Conservation (phyloP, 1,139 yeast species). For the Lodderomyces elongisporus region DNA sequence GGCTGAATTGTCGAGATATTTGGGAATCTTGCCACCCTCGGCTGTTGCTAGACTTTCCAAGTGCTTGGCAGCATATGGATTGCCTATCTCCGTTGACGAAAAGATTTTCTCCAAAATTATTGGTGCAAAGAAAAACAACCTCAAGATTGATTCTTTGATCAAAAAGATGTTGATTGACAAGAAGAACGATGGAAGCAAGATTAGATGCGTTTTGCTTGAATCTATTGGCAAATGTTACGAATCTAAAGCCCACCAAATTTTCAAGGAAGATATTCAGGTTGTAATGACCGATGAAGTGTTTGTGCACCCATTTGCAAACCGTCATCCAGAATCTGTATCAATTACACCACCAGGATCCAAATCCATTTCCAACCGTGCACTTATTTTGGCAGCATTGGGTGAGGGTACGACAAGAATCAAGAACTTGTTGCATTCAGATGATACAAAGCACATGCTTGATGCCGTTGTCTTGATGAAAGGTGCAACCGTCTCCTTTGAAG, state of each 20-base stretch:
- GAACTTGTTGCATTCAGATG: constrained; percentile 90
- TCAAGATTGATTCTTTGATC: constrained; percentile 68
- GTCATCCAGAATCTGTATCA: constrained; percentile 37
- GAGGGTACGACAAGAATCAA: constrained; percentile 76
- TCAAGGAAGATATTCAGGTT: constrained; percentile 74
- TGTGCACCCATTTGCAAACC: constrained; percentile 50
- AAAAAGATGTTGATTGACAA: constrained; percentile 93
- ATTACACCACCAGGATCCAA: constrained; percentile 95
- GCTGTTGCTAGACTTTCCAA: constrained; percentile 89
- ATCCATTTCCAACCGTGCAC: constrained; percentile 92
- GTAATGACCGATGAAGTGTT: constrained; percentile 79
- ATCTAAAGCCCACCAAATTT: constrained; percentile 77
- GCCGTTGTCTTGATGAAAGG: constrained; percentile 80
- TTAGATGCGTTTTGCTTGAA: constrained; percentile 79
- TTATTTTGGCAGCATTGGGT: constrained; percentile 88
- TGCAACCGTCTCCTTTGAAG: constrained; percentile 75
- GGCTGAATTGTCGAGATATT: constrained; percentile 87
- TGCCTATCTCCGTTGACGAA: constrained; percentile 79
- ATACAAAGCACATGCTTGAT: constrained; percentile 88
- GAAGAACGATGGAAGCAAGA: constrained; percentile 89
- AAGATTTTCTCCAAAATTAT: constrained; percentile 59
- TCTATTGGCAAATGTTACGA: constrained; percentile 87
- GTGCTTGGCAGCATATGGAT: constrained; percentile 76
- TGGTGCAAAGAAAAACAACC: constrained; percentile 53
- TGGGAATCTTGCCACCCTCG: constrained; percentile 84